A percentile compares a stretch with the other conserved stretches of the same genome.
These are phyloP conservation scores for Hippophae gyantsensis DNA, from an alignment of 306 rosid genomes.

Conservation along the genomic window DNA sequence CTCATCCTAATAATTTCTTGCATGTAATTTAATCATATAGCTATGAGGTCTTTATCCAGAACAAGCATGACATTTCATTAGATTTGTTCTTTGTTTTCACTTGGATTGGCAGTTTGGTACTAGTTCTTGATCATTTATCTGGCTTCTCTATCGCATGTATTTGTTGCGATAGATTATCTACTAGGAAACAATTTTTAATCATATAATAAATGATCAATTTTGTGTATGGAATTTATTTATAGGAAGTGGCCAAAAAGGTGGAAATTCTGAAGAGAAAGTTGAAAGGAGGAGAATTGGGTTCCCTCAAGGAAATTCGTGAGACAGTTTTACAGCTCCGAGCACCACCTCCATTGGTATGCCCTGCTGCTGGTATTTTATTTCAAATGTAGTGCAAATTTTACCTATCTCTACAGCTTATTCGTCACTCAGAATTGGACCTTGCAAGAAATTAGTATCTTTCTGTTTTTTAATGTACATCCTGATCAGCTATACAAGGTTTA, in stretches of 20 bases:
- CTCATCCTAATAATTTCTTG: not conserved
- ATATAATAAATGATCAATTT: not conserved
- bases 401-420: too few species aligned
- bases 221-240: constrained; percentile 3
- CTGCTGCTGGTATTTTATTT: constrained; percentile 8
- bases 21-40: not conserved
- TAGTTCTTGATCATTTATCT: too few species aligned
- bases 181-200: not conserved
- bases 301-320: constrained; percentile 68
- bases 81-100: not conserved
- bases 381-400: too few species aligned
- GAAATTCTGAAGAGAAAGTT: constrained; percentile 52
- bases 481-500: too few species aligned
- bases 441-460: too few species aligned
- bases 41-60: not conserved
- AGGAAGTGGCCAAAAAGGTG: constrained; percentile 71
- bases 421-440: too few species aligned
- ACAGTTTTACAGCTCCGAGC: constrained; percentile 73
- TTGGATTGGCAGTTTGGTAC: too few species aligned
- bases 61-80: not conserved
- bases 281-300: constrained; percentile 49
- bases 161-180: not conserved
- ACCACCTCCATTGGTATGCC: constrained; percentile 61
- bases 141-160: not conserved
- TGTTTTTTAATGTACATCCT: too few species aligned